These are phyloP conservation scores for Hymenoscyphus linearis DNA, from an alignment of 2,329 filamentous ascomycete species.

Conservation along the genomic window DNA sequence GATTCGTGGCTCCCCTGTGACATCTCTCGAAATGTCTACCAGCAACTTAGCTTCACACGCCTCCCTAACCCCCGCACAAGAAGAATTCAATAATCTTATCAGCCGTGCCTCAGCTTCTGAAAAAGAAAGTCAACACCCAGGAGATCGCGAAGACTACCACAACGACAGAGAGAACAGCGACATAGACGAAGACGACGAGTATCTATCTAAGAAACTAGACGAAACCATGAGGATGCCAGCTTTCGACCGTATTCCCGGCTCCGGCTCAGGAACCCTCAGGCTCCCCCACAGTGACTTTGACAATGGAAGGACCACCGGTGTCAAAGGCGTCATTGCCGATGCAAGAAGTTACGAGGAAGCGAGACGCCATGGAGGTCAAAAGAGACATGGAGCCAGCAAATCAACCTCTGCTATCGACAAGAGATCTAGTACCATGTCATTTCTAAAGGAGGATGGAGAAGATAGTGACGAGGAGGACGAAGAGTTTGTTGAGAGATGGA, in stretches of 20 bases:
- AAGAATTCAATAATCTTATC: constrained; percentile 61
- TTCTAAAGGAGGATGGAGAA: constrained; percentile 26
- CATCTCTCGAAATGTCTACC: constrained; percentile 25
- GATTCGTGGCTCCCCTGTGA: constrained; percentile 17
- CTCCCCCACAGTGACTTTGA: constrained; percentile 60
- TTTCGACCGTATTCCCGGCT: constrained; percentile 41
- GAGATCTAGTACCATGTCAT: constrained; percentile 19
- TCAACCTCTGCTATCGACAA: constrained; percentile 16
- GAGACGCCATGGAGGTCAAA: constrained; percentile 36
- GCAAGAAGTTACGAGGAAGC: constrained; percentile 71
- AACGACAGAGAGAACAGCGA: constrained; percentile 51
- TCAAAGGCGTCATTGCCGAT: constrained; percentile 84
- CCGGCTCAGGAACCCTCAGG: constrained; percentile 41
- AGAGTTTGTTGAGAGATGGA: constrained; percentile 84
- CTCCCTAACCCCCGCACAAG: constrained; percentile 51
- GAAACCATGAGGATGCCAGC: constrained; percentile 61
- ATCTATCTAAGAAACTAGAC: constrained; percentile 44
- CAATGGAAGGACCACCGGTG: constrained; percentile 67
- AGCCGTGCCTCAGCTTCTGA: constrained; percentile 43
- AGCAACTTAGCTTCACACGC: constrained; percentile 15
- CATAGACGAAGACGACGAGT: constrained; percentile 41
- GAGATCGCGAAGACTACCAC: constrained; percentile 52
- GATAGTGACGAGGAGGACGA: constrained; percentile 52
- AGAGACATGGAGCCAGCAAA: constrained; percentile 37
- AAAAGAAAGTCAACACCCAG: constrained; percentile 38